Percentiles rank a stretch among this genome's conserved stretches.
Conservation (phyloP, 495 filamentous ascomycete genomes). For the Podospora pseudocomata region DNA sequence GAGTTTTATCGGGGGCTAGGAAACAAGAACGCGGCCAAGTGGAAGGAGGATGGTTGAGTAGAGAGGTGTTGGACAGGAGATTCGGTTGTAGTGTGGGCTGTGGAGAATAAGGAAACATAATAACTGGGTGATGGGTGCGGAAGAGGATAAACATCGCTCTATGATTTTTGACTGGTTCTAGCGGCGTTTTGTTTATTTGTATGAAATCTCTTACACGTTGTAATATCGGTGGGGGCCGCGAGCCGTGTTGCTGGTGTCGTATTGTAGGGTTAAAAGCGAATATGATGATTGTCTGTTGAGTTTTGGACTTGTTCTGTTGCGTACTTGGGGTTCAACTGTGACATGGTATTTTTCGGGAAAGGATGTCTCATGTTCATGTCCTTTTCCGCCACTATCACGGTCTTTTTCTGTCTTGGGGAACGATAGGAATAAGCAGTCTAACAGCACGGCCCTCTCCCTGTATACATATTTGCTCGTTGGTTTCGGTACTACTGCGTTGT, state of each 20-base stretch:
- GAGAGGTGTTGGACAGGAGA: slow-evolving; percentile 18
- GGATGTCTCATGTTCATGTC: background rate
- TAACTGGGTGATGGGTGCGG: background rate
- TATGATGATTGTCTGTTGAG: background rate
- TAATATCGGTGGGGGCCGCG: slow-evolving; percentile 10
- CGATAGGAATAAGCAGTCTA: too few relatives aligned
- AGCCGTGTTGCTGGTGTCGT: slow-evolving; percentile 1
- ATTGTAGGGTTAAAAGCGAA: background rate
- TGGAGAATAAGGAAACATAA: background rate
- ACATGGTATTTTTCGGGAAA: background rate
- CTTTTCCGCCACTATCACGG: slow-evolving; percentile 26
- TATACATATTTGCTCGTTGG: too few relatives aligned
- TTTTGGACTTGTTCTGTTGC: background rate
- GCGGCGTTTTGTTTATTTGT: slow-evolving; percentile 12
- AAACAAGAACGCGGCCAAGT: background rate
- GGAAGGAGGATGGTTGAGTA: slow-evolving; percentile 4
- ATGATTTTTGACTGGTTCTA: slow-evolving; percentile 1
- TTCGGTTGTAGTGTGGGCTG: slow-evolving; percentile 1
- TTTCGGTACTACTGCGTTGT: too few relatives aligned
- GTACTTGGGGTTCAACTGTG: background rate
- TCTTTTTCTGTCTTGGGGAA: slow-evolving; percentile 17
- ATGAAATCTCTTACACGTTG: slow-evolving; percentile 15
- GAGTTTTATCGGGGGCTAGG: background rate
- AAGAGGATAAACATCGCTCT: background rate
- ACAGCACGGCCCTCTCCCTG: too few relatives aligned